Percentiles rank a stretch among this genome's conserved stretches.
Conservation (phyloP, 1,284 basidiomycete genomes). For the Lignosus rhinocerotis region DNA sequence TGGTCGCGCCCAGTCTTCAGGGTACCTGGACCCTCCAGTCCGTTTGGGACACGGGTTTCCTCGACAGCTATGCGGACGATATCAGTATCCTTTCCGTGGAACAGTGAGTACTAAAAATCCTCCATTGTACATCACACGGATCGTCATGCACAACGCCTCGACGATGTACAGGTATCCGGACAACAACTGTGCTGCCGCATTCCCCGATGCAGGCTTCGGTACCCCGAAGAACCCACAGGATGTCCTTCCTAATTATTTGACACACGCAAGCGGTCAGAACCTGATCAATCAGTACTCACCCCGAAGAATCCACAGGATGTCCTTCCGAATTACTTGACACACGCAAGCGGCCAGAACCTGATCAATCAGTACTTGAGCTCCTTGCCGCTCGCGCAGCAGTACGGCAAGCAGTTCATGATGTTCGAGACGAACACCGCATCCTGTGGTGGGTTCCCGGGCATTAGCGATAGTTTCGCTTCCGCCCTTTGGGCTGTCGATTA, state of each 20-base stretch:
- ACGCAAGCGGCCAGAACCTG: conserved; percentile 41
- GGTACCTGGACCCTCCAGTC: conserved; percentile 46
- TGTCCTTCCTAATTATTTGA: conserved; percentile 56
- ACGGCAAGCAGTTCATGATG: conserved; percentile 49
- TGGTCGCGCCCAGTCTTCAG: conserved; percentile 53
- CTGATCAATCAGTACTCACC: too few relatives aligned
- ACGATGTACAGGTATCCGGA: conserved; percentile 40
- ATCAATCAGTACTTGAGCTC: conserved; percentile 51
- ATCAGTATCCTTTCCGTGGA: conserved; percentile 48
- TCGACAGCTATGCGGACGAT: conserved; percentile 38
- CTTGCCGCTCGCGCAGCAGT: conserved; percentile 41
- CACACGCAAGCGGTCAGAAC: conserved; percentile 47
- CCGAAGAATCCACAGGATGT: conserved; percentile 47
- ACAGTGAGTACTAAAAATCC: conserved; percentile 38
- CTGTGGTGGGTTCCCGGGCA: conserved; percentile 56
- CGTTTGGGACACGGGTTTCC: conserved; percentile 49
- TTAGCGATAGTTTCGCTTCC: conserved; percentile 62
- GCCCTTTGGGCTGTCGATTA: conserved; percentile 75
- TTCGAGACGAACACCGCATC: conserved; percentile 59
- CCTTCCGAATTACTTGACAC: conserved; percentile 59
- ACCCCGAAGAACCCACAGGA: conserved; percentile 44
- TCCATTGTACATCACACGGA: neutral
- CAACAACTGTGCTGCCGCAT: conserved; percentile 64
- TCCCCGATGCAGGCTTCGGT: conserved; percentile 24
- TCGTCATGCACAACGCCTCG: neutral